Conservation (phyloP, 2,329 filamentous ascomycete species). For the Metarhizium sp. region DNA sequence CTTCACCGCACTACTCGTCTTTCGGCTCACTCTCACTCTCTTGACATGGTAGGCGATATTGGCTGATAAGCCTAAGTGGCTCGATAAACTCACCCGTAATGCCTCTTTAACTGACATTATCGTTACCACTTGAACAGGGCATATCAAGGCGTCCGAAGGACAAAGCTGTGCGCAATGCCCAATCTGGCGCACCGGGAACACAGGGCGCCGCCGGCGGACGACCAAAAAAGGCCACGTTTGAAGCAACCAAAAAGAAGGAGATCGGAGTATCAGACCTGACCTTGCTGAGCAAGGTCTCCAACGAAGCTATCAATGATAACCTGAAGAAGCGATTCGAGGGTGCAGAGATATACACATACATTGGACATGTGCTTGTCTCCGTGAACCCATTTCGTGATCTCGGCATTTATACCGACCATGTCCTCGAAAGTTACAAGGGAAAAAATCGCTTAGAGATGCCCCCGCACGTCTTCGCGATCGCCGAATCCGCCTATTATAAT, state of each 20-base stretch:
- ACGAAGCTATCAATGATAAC: constrained; percentile 99
- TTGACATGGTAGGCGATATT: constrained; percentile 22
- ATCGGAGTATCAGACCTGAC: constrained; percentile 97
- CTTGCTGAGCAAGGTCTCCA: constrained; percentile 94
- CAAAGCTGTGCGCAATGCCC: constrained; percentile 27
- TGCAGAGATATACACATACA: constrained; percentile 98
- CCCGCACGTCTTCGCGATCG: constrained; percentile 95
- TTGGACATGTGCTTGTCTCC: constrained; percentile 97
- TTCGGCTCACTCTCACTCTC: constrained; percentile 10
- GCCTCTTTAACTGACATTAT: constrained; percentile 1
- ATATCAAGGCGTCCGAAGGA: constrained; percentile 32
- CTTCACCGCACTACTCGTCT: constrained; percentile 4
- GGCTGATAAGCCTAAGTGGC: neutral
- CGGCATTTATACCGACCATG: constrained; percentile 93
- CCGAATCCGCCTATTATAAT: constrained; percentile 95
- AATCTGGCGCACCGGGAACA: constrained; percentile 28
- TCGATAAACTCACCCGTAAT: constrained; percentile 1
- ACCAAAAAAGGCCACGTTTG: constrained; percentile 93
- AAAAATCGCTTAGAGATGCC: constrained; percentile 95
- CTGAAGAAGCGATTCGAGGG: constrained; percentile 97
- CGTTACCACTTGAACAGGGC: constrained; percentile 17
- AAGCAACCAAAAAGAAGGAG: constrained; percentile 97
- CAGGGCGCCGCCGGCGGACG: constrained; percentile 39
- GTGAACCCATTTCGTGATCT: constrained; percentile 97
- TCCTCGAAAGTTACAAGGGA: constrained; percentile 87